Base-by-base conservation (phyloP, 179 eudicot species). In the Pouteria campechiana region DNA sequence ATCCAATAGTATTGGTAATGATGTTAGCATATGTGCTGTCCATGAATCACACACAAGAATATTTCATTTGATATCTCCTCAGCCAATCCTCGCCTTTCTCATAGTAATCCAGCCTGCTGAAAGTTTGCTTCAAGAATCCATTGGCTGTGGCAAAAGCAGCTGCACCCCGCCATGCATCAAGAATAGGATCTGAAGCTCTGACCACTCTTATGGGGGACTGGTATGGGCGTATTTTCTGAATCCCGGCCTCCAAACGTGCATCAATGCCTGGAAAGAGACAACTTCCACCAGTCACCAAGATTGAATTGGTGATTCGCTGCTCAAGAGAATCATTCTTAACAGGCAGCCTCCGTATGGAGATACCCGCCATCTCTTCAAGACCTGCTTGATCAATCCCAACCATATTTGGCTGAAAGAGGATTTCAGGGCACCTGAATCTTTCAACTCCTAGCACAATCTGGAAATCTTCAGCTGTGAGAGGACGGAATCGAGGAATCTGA, bases 101-200 rank as follows among this genome's bases (percentile, higher is more conserved):
- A 39, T 70, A 69, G 54, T 85, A 90, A 63, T 90, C 98, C 76
- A 48, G 55, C 66, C 58, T 73, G 38, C 47, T 74, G 28, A 90
- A 75, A 10, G 78, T 75, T 32, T 76, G 94, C 49, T 52, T 66
- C 0, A 54, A 61, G 52, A 90, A 90, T n/a, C 60, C 68, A 54
- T 46, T 21, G 6, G 90, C 52, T 34, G 83, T 61, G 24, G 96
- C 98, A 69, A 72, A 90, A 0, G 61, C 47, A 54, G 98, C 54
- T 13, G 96, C 98, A 15, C 98, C 98, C 37, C 96, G 81, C 98
- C 98, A 90, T 5, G 98, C 96, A 65, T 90, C 98, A 13, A 57
- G 67, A 37, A 79, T 60, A 0, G 96, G 80, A 55, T 90, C 83
- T 0, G 57, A 59, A 29, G 98, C 84, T 61, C 54, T 47, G n/a